Evolutionary conservation across 1,284 basidiomycete genomes (phyloP).

Genomic region (Fomitiporia mediterranea): DNA sequence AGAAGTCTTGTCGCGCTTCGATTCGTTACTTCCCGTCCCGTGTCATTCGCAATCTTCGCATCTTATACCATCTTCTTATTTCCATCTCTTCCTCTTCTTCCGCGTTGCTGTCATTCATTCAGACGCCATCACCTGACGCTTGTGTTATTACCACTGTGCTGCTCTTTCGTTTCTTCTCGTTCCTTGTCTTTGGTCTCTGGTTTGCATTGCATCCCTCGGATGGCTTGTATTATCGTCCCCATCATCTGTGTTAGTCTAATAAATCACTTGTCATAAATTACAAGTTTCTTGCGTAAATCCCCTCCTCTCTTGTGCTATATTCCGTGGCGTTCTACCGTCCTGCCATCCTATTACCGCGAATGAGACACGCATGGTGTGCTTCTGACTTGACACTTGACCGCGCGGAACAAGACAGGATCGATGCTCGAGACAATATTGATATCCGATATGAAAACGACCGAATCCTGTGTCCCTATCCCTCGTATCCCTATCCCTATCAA

Average conservation of each 20-base stretch:
- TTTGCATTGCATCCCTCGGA: neutral
- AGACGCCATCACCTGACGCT: neutral
- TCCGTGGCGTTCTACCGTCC: neutral
- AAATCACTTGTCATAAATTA: neutral
- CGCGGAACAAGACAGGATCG: no score
- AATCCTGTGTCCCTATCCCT: no score
- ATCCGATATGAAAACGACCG: no score
- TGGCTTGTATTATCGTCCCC: constrained; percentile 5
- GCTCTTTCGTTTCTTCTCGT: constrained; percentile 8
- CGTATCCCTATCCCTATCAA: no score
- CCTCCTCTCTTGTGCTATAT: neutral
- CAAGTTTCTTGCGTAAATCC: neutral
- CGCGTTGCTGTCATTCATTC: neutral
- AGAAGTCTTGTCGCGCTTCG: neutral
- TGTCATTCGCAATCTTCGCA: constrained; percentile 19
- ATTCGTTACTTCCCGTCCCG: neutral
- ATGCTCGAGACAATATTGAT: no score
- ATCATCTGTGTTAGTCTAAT: constrained; percentile 6
- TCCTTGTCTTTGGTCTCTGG: neutral
- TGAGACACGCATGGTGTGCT: no score
- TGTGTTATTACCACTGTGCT: constrained; percentile 9
- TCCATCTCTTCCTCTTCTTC: constrained; percentile 19
- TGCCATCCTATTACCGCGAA: no score
- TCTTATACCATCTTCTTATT: constrained; percentile 24
- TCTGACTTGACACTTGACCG: no score